Evolutionary conservation across 805 yeast species (phyloP), one percentile per base, ranked within the genome.

Genomic region (Trichomonascus vanleenenianus): DNA sequence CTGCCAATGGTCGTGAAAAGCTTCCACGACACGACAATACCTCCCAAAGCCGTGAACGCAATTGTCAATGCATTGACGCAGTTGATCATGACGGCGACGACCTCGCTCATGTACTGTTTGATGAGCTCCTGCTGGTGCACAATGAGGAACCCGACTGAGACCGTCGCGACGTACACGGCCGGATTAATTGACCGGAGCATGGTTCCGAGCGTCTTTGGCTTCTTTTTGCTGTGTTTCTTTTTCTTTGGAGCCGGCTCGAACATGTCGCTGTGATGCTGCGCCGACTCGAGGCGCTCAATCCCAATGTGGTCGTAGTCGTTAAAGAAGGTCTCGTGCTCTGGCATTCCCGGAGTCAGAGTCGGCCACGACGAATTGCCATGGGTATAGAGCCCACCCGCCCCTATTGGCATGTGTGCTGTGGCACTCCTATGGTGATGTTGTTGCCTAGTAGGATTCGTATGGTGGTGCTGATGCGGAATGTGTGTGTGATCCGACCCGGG

Each of bases 101-200:
- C 42, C 33, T 43, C 40, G 18, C 44, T 45, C 31, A 51, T 45
- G 33, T 47, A 48, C 7, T 37, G 44, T 32, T 53, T 51, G 22
- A 53, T 49, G 37, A 31, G 30, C 15, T 47, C 53, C 9, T 44
- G 46, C 40, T 45, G 52, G 27, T 45, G 54, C 10, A 44, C 49
- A 25, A 51, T 41, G 33, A 51, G 31, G 32, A 53, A 35, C n/a
- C 55, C 54, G 15, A 49, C 34, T 33, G 49, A 46, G 35, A 53
- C 44, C 6, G 50, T 38, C 12, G 56, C 45, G 22, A 53, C 41
- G 40, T 41, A 51, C 8, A 49, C 27, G 4, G 56, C 56, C 5
- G 56, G 56, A 5, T 27, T 20, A n/a, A 39, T 16, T 34, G 14
- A 14, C 7, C 38, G 3, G 50, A 52, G 16, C 11, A 18, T 34